Evolutionary conservation across 2,329 filamentous ascomycete genomes (phyloP), one percentile per base, ranked within the genome.

Genomic region (Penicillium griseofulvum): DNA sequence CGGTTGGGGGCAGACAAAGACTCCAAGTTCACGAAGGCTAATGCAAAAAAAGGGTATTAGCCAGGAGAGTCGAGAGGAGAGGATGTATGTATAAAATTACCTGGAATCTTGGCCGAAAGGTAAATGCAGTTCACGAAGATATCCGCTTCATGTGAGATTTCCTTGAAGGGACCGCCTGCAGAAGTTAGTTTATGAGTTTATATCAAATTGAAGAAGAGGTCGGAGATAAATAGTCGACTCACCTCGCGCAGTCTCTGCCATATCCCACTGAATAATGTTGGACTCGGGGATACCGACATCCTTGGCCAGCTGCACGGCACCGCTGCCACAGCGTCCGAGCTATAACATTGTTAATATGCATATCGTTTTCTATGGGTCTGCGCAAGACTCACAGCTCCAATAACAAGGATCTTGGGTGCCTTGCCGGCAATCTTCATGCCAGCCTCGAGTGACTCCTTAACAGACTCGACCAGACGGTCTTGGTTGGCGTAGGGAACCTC

Each of bases 101-200:
- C 88, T 26, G 90, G 88, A 63, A 94, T 92, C 71, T 87, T 84
- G 64, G 85, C 80, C 58, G 81, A 85, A 39, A 97, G 85, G 77
- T 96, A 96, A 72, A 96, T 93, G 82, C 88, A 91, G 80, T 94
- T 95, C 73, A 94, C 81, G 71, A 91, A 90, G 69, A 91, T 87
- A 67, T 90, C 86, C 57, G 79, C 66, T 50, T 69, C 66, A 74
- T 90, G 83, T 44, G 86, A 79, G 67, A 95, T 91, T 77, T 94
- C 90, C 59, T 80, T 75, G 75, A 92, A 94, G 10, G 90, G 90
- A 1, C 90, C 90, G 52, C 79, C 71, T 76, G 63, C 68, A 60
- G 44, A 71, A 69, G 31, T 66, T 48, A 65, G 51, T 37, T 14
- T 24, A 11, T 36, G 19, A 38, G 2, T 22, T 34, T 31, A 12